Evolutionary conservation across 805 yeast genomes (phyloP).

Genomic region (Candida manassasensis): DNA sequence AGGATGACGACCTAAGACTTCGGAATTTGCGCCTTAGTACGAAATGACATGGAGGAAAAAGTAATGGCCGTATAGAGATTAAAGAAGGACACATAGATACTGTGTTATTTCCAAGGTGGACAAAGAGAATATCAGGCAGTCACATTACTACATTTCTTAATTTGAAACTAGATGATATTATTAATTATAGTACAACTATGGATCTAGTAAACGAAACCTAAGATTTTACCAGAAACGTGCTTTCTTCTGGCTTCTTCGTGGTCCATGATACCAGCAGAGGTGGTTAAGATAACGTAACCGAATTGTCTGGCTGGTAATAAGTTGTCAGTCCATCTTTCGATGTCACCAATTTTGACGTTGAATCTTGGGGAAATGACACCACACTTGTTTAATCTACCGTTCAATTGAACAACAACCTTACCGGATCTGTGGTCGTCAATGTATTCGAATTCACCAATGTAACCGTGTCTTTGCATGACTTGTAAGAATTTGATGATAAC

Average conservation of each 20-base stretch:
- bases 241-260: conserved; percentile 99
- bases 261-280: conserved; percentile 99
- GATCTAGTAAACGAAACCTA: conserved; percentile 90
- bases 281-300: conserved; percentile 96
- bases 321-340: conserved; percentile 98
- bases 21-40: no score
- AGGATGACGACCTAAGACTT: no score
- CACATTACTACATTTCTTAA: no score
- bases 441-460: conserved; percentile 98
- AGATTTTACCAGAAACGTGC: conserved; percentile 98
- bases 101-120: no score
- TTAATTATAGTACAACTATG: conserved; percentile 1
- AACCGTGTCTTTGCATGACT: conserved; percentile 98
- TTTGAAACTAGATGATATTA: no score
- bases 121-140: no score
- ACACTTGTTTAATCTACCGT: conserved; percentile 98
- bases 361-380: conserved; percentile 99
- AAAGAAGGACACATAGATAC: no score
- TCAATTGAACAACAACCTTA: conserved; percentile 91
- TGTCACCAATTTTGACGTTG: conserved; percentile 91
- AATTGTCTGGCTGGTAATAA: conserved; percentile 98
- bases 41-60: no score
- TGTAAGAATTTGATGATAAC: conserved; percentile 94
- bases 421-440: conserved; percentile 99
- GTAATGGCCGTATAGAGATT: no score